Conservation (phyloP, 345 rosid genomes). For the Angophora floribunda region DNA sequence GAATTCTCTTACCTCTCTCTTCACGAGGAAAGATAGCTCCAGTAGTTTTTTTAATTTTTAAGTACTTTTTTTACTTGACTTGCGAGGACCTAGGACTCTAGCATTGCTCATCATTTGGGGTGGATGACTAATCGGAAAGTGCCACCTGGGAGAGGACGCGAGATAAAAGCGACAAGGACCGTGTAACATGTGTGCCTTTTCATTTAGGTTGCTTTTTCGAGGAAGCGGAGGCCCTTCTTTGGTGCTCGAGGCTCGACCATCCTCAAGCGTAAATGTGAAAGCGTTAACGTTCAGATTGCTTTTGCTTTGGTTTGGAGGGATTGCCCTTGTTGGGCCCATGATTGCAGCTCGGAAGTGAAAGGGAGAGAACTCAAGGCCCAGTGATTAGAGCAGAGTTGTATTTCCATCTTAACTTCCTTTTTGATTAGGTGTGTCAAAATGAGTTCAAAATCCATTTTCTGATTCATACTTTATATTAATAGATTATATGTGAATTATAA, state of each 20-base stretch:
- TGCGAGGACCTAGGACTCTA: accelerated
- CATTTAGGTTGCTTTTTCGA: neutral
- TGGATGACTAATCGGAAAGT: neutral
- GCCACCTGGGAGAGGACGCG: neutral
- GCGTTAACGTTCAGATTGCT: neutral
- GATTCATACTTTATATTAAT: no score
- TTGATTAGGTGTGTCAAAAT: no score
- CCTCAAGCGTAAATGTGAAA: neutral
- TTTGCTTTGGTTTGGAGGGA: neutral
- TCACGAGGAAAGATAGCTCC: no score
- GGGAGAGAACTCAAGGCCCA: neutral
- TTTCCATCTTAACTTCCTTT: neutral
- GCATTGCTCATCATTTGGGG: neutral
- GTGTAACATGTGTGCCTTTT: neutral
- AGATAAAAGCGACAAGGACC: neutral
- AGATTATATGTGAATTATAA: no score
- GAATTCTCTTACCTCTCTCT: no score
- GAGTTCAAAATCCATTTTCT: no score
- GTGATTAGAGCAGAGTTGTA: neutral
- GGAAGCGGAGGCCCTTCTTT: neutral
- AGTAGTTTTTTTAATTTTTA: no score
- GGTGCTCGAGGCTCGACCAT: neutral
- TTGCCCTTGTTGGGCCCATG: neutral
- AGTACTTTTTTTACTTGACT: no score
- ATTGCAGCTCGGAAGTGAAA: neutral